Percentiles rank a stretch among this genome's conserved stretches.
Conservation (phyloP, 257 asterid genomes). For the Nicotiana attenuata region DNA sequence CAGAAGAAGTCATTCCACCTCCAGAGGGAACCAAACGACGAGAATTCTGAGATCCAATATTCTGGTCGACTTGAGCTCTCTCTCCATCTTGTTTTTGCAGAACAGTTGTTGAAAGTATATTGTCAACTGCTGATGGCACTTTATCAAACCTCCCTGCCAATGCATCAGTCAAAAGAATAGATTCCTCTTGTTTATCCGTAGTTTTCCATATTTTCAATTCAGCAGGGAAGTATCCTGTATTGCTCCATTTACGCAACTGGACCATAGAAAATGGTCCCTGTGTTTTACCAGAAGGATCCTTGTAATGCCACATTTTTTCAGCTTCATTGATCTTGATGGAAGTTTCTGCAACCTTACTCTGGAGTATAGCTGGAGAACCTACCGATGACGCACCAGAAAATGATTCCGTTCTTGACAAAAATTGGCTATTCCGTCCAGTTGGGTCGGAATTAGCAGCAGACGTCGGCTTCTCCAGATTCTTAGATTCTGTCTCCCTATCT, state of each 20-base stretch:
- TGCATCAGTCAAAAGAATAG: slow-evolving; percentile 66
- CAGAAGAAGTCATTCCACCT: slow-evolving; percentile 19
- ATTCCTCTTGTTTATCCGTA: slow-evolving; percentile 48
- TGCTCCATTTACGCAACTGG: slow-evolving; percentile 91
- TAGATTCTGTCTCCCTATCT: slow-evolving; percentile 45
- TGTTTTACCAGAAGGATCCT: slow-evolving; percentile 91
- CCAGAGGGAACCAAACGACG: slow-evolving; percentile 11
- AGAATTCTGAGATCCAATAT: slow-evolving; percentile 19
- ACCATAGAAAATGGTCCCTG: slow-evolving; percentile 95
- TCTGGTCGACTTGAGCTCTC: slow-evolving; percentile 33
- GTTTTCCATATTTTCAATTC: slow-evolving; percentile 72
- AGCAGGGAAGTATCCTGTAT: slow-evolving; percentile 84
- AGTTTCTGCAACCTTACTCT: slow-evolving; percentile 38
- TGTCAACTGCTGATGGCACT: slow-evolving; percentile 35
- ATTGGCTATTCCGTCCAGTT: slow-evolving; percentile 33
- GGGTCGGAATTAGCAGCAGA: slow-evolving; percentile 32
- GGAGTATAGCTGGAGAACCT: slow-evolving; percentile 34
- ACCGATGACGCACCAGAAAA: slow-evolving; percentile 35
- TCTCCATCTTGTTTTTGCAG: slow-evolving; percentile 18
- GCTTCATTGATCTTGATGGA: slow-evolving; percentile 65
- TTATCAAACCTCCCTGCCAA: slow-evolving; percentile 68
- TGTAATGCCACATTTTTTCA: slow-evolving; percentile 83
- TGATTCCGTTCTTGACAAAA: slow-evolving; percentile 41
- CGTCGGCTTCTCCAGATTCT: slow-evolving; percentile 32
- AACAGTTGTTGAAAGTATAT: slow-evolving; percentile 19